Base-by-base conservation (phyloP, 495 filamentous ascomycete species). In the Penicillium canariense region DNA sequence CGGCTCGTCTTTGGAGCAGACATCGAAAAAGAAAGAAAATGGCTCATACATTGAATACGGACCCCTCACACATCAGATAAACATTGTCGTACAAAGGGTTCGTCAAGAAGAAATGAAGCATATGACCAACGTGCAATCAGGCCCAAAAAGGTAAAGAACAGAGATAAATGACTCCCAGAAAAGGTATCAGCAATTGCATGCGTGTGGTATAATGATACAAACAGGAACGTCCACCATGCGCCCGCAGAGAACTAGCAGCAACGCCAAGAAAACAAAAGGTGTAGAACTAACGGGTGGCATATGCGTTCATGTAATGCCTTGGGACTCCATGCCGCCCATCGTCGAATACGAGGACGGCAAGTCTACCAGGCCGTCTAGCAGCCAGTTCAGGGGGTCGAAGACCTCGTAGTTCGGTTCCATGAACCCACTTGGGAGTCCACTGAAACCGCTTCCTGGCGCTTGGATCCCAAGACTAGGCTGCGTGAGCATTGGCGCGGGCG, bases 321-420 rank as follows among this genome's bases (percentile, higher is more conserved):
- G 67, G 5, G 69, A 28, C 52, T 78, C 74, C 60, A 78, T 63
- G 14, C 71, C 74, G 9, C 68, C 63, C 53, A 77, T 62, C 1
- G 67, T 66, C 6, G 72, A 71, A 44, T 73, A 73, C 35, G 69
- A 69, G 50, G 88, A 90, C 48, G 89, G 89, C 62, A 94, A 84
- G 67, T 93, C 89, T 50, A 91, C 79, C 47, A 91, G 72, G 18
- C 88, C 87, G 63, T 96, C 91, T 43, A 96, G 77, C 75, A 92
- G 86, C 91, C 91, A 96, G 67, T 90, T 88, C 62, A 96, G 73
- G 1, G 91, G 88, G 73, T 96, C 91, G 65, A 91, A 95, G 38
- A 91, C 85, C 61, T 92, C 89, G 68, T 89, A 90, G 51, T 82
- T 86, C 23, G 82, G 74, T 62, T 84, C 81, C 59, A 84, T 77